Evolutionary conservation across 129 eudicot genomes (phyloP), one percentile per base, ranked within the genome.

Genomic region (Tagetes erecta): DNA sequence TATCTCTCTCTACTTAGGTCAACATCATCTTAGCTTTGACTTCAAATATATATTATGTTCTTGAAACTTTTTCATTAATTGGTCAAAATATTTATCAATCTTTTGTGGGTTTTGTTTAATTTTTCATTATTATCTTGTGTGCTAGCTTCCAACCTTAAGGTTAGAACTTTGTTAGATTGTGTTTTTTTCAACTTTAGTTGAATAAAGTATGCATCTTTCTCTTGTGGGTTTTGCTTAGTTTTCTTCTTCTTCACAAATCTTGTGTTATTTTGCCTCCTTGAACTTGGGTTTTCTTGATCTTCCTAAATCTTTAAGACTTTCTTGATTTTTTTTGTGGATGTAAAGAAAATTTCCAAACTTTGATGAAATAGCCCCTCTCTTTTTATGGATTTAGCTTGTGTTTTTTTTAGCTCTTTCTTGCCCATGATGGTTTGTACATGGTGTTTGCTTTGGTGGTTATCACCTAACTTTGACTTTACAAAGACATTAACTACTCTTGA

Each of bases 1-100:
- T 34, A 12, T 56, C 74, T 72, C 49, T 49, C 49, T 67, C 39
- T 56, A 76, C 40, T 70, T 78, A 34, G 46, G 82, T 78, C 77
- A 51, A 38, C 67, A 63, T 71, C 57, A 6, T 7, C 27, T 68
- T 1, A 27, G 14, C 64, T 38, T 70, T 42, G 47, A n/a, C 33
- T 67, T 30, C n/a, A 8, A 45, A 45, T 9, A 45, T 37, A 4
- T 75, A 2, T 44, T 42, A 14, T 52, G 27, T 9, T 39, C 30
- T 51, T 20, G 27, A 20, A 20, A 20, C 27, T 40, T 40, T n/a
- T 65, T 36, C 30, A 3, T 67, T 67, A 9, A n/a, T 60, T 35
- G 46, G 1, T 10, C 44, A 66, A 45, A 62, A 20, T 63, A 38
- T 31, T 8, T 33, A 44, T 35, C 11, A 5, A 68, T 77, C 13